Evolutionary conservation across 495 filamentous ascomycete genomes (phyloP), one percentile per base, ranked within the genome.

Genomic region (Aspergillus carlsbadensis): DNA sequence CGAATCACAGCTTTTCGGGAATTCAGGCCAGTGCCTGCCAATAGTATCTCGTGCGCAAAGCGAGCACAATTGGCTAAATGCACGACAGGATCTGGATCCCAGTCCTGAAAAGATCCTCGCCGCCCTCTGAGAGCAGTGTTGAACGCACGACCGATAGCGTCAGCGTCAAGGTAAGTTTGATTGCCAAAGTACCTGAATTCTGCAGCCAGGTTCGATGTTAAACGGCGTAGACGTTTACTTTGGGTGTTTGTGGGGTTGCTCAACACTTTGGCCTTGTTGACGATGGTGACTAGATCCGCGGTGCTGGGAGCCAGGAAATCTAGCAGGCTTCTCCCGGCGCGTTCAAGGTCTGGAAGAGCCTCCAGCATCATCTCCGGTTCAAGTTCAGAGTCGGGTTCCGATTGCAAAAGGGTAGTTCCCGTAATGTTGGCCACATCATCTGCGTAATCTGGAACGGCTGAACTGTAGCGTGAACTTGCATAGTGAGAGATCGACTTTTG

Each of bases 1-100:
- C 55, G 46, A 14, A 78, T 67, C 10, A 64, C 56, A 7, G 67
- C 47, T 11, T 47, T 57, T 7, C 53, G 59, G 2, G 63, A 52
- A 1, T 55, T 40, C 1, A 65, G 57, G 4, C 56, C 65, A 1
- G 44, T 45, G 18, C 24, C 60, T 0, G 63, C 60, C 17, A 69
- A 49, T 14, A 78, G 66, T 15, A 74, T 59, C 20, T 73, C 64
- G 0, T 65, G 37, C 1, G 70, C 68, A 48, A 78, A 58, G 3
- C 62, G 63, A 11, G 75, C 71, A 57, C 73, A 77, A 48, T 78
- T 78, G 20, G 69, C 71, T 31, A 65, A 62, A 39, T 76, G 61
- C 13, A 78, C 22, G 10, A 66, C 58, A 4, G 65, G 70, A 1
- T 45, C 58, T 17, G 64, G 66, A 6, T 35, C 63, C 69, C 70